phyloP scores from a whole-genome alignment of 805 yeast species.

The Ogataea nonfermentans region DNA sequence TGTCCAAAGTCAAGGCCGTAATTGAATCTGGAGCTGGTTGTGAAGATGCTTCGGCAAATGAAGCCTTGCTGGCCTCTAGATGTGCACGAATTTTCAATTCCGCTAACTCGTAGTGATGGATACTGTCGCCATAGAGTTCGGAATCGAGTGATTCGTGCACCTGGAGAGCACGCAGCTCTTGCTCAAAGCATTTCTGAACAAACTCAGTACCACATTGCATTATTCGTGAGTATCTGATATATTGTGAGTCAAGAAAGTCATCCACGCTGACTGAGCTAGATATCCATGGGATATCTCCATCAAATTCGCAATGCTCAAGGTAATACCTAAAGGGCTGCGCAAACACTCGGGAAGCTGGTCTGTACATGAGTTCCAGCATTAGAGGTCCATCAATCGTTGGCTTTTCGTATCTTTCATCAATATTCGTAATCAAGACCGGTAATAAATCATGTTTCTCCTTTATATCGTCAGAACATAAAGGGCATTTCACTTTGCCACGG shows the following conservation, averaged over 20 bases:
- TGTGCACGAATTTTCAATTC: conserved; percentile 49
- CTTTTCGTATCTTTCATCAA: conserved; percentile 53
- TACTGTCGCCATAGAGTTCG: conserved; percentile 58
- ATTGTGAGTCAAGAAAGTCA: conserved; percentile 25
- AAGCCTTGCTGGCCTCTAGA: conserved; percentile 39
- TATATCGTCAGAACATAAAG: conserved; percentile 66
- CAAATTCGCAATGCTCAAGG: conserved; percentile 22
- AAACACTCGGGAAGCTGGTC: conserved; percentile 33
- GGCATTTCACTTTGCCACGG: conserved; percentile 68
- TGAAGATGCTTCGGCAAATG: conserved; percentile 23
- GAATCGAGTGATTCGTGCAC: conserved; percentile 56
- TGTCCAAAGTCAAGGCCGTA: conserved; percentile 3
- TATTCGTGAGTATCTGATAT: conserved; percentile 59
- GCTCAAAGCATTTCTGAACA: conserved; percentile 50
- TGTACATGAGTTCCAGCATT: conserved; percentile 63
- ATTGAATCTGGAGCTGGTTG: conserved; percentile 6
- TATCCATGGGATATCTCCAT: conserved; percentile 58
- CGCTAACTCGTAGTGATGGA: conserved; percentile 54
- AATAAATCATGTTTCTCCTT: conserved; percentile 53
- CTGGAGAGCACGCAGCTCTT: conserved; percentile 56
- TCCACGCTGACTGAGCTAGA: conserved; percentile 26
- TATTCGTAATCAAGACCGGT: conserved; percentile 57
- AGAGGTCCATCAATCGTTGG: conserved; percentile 58
- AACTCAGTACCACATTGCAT: conserved; percentile 63
- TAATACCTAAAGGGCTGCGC: conserved; percentile 33